A percentile compares a stretch with the other conserved stretches of the same genome.
Conservation (phyloP, 345 rosid species). For the Eutrema yunnanense region DNA sequence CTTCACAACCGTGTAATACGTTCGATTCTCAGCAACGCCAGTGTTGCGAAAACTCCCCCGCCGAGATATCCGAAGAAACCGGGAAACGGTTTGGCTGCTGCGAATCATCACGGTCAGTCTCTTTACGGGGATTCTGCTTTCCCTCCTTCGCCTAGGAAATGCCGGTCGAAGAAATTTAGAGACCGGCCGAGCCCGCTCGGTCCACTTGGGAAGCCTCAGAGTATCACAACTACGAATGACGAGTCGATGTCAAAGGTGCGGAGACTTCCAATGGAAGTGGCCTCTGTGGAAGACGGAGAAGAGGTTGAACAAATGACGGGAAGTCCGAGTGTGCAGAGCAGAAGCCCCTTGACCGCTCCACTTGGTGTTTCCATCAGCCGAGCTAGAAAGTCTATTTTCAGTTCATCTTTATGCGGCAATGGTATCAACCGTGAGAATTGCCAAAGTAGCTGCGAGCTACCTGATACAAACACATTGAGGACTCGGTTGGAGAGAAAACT, state of each 20-base stretch:
- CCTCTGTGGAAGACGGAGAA: conserved; percentile 93
- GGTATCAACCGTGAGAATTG: conserved; percentile 28
- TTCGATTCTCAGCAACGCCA: conserved; percentile 70
- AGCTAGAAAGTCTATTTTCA: conserved; percentile 38
- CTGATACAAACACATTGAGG: conserved; percentile 62
- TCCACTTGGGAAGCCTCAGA: conserved; percentile 80
- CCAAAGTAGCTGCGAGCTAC: conserved; percentile 51
- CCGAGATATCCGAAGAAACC: conserved; percentile 28
- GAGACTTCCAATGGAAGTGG: conserved; percentile 52
- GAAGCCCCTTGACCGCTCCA: conserved; percentile 78
- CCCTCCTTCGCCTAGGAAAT: conserved; percentile 67
- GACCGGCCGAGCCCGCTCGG: conserved; percentile 83
- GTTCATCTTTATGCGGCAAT: conserved; percentile 20
- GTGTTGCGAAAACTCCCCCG: conserved; percentile 43
- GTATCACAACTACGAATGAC: conserved; percentile 37
- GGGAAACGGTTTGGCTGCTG: not conserved
- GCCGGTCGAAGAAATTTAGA: conserved; percentile 60
- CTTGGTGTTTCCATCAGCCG: conserved; percentile 57
- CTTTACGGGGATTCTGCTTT: conserved; percentile 42
- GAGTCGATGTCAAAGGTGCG: conserved; percentile 49
- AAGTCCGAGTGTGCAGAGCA: conserved; percentile 73
- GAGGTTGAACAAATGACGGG: conserved; percentile 85
- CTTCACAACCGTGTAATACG: conserved; percentile 69
- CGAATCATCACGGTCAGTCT: not conserved
- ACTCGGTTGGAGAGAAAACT: conserved; percentile 49